Base-by-base conservation (phyloP, 1,284 basidiomycete genomes). In the Schizopora paradoxa region DNA sequence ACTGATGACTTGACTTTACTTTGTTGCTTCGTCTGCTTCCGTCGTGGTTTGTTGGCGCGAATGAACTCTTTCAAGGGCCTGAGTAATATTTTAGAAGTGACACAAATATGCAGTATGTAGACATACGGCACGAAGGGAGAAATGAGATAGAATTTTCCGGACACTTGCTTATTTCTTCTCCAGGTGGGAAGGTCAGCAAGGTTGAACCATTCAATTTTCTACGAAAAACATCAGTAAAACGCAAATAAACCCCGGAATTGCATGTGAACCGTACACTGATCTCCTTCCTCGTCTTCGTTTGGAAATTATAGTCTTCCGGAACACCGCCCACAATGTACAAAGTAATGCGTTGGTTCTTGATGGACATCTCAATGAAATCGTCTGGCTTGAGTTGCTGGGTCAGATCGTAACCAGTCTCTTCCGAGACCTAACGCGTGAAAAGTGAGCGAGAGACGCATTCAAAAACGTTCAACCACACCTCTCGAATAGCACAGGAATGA, bases 181-280 rank as follows among this genome's bases (percentile, higher is more conserved):
- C 93, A 99, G 0, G 90, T 93, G 0, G 96, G 96, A 18, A 99
- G 71, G 62, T 98, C 93, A 25, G 76, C 72, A 36, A 99, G 69
- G 51, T 73, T 82, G 65, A 97, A 98, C 96, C 96, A 99, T 59
- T 94, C 86, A 56, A 99, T 99, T 71, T 89, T 89, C 93, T 96
- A 56, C 25, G 41, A 34, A 43, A 43, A 48, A 35, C 27, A 40
- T 51, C 23, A 40, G 36, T 48, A 11, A 36, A 43, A 38, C 42
- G 23, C 26, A 43, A 13, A 14, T 36, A 21, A 6, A 29, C 45
- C 14, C 32, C 13, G 8, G 34, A 41, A 34, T 37, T 26, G 26
- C 32, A 25, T 13, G 7, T 45, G 40, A 26, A 35, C 18, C 49
- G 41, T 72, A 97, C 94, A 59, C 93, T 96, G 58, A 99, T 99